Evolutionary conservation across 225 moss, liverwort and hornwort genomes (phyloP).

Genomic region (Polytrichum formosum): DNA sequence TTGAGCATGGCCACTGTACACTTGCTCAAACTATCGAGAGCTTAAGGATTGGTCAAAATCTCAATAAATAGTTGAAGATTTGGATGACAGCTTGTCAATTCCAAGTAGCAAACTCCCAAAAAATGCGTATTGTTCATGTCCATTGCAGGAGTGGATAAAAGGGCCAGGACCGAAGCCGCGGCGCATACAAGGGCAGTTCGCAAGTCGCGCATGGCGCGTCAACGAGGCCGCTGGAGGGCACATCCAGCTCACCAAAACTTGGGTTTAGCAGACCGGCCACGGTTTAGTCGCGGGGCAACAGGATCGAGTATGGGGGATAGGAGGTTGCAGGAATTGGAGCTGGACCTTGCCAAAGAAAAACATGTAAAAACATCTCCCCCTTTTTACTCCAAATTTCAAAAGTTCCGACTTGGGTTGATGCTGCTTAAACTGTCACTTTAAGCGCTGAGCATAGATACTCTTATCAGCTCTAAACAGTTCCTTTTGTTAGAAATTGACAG

Average conservation of each 20-base stretch:
- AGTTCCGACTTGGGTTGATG: background rate
- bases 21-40: too few species aligned
- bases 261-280: background rate
- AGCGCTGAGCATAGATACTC: too few species aligned
- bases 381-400: background rate
- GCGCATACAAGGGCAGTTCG: conserved; percentile 37
- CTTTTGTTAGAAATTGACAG: too few species aligned
- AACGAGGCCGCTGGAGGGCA: conserved; percentile 12
- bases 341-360: conserved; percentile 9
- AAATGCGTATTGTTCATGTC: too few species aligned
- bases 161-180: background rate
- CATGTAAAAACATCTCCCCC: background rate
- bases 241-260: conserved; percentile 7
- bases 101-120: too few species aligned
- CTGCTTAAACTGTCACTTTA: too few species aligned
- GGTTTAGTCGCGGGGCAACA: conserved; percentile 2
- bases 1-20: too few species aligned
- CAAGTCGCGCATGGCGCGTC: conserved; percentile 28
- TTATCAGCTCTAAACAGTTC: too few species aligned
- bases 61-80: too few species aligned
- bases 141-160: too few species aligned
- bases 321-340: conserved; percentile 15
- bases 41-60: too few species aligned
- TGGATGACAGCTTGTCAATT: too few species aligned
- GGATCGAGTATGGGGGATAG: background rate